phyloP scores from a whole-genome alignment of 2,329 filamentous ascomycete genomes.

The Aspergillus ibericus region DNA sequence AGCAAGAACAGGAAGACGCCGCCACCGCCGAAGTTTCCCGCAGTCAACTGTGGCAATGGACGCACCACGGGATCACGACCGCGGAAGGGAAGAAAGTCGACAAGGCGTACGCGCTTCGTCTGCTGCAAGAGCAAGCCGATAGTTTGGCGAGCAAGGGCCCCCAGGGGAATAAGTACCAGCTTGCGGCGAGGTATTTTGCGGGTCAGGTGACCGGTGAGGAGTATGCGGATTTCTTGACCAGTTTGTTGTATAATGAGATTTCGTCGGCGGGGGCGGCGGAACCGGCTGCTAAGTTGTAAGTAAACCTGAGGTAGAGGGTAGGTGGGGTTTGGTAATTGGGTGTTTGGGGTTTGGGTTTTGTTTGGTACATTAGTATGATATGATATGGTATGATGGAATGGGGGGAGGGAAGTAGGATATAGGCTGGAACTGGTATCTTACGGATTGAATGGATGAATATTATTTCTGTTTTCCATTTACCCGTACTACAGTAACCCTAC shows the following conservation, averaged over 20 bases:
- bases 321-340: no score
- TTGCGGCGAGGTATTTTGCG: slow-evolving; percentile 90
- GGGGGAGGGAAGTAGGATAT: no score
- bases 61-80: slow-evolving; percentile 70
- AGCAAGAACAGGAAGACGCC: slow-evolving; percentile 68
- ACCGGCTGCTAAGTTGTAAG: slow-evolving; percentile 65
- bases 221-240: slow-evolving; percentile 92
- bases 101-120: slow-evolving; percentile 82
- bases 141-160: slow-evolving; percentile 71
- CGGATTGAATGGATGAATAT: no score
- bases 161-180: slow-evolving; percentile 86
- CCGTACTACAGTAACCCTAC: no score
- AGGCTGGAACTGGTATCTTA: no score
- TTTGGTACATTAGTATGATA: no score
- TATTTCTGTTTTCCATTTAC: no score
- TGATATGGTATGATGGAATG: no score
- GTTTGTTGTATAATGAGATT: slow-evolving; percentile 68
- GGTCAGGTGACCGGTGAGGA: slow-evolving; percentile 94
- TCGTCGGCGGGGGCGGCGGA: slow-evolving; percentile 64
- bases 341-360: background rate
- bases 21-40: slow-evolving; percentile 95
- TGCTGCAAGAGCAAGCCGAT: slow-evolving; percentile 83
- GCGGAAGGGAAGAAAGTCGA: slow-evolving; percentile 89
- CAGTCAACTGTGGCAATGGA: slow-evolving; percentile 96
- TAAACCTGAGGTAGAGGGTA: no score